Base-by-base conservation (phyloP, 352 stramenopile genomes). In the Peronospora destructor region DNA sequence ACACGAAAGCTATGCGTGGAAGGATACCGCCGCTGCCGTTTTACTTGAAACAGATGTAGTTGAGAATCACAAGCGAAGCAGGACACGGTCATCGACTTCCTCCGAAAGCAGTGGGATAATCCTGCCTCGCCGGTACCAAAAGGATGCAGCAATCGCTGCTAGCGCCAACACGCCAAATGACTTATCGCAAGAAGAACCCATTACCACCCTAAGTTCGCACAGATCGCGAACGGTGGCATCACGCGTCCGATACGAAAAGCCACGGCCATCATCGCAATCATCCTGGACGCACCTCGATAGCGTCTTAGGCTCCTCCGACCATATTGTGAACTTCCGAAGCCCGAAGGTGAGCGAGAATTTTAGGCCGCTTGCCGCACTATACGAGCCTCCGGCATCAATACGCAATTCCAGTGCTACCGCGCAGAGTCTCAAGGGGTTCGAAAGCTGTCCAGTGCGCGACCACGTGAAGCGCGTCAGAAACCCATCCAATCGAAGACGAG, bases 331-430 rank as follows among this genome's bases (percentile, higher is more conserved):
- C 45, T 90, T 90, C 38, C 61, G 69, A 26, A 90, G 79, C 38
- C 76, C 79, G 2, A 91, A 91, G 52, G 75, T 91, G 21, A 88
- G 76, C 53, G 79, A 91, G 35, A 85, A 85, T 29, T 88, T 88
- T 38, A 68, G 64, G 14, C 71, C 79, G 11, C 52, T 88, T 6
- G 51, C 59, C 10, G 41, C 61, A 33, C 45, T 69, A 8, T 51
- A 56, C 35, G 41, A 57, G 11, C 36, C 30, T 32, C 36, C 19
- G 1, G 29, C 34, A 41, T 42, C 44, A 3, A 19, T 53, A 19
- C 34, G 23, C 26, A 53, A 23, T 11, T 44, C 57, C 38, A 53
- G 17, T 45, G 43, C 49, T 21, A 47, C 32, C 16, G 40, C 45
- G 0, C 53, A 64, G 0, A 44, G 69, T 28, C 36, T 87, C 19